These are phyloP conservation scores for Kuraishia capsulata DNA, from an alignment of 805 yeast genomes.

Conservation along the genomic window DNA sequence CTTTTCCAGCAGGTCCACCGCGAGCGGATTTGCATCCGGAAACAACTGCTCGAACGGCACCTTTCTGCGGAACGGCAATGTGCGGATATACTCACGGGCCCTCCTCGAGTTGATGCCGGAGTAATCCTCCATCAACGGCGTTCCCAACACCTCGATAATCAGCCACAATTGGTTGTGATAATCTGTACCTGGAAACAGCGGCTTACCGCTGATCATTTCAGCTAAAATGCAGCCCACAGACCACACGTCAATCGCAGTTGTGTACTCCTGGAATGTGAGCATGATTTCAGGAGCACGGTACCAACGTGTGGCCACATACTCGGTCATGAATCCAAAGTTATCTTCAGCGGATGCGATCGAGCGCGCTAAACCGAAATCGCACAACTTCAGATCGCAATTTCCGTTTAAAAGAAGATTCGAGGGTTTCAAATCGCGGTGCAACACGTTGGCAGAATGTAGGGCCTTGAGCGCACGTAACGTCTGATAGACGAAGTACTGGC, in stretches of 20 bases:
- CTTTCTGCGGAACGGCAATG: slow-evolving; percentile 64
- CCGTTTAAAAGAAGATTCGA: slow-evolving; percentile 78
- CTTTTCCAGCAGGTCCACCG: slow-evolving; percentile 57
- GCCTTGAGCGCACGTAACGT: slow-evolving; percentile 85
- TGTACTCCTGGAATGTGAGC: slow-evolving; percentile 88
- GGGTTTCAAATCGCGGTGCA: slow-evolving; percentile 91
- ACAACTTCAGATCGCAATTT: slow-evolving; percentile 87
- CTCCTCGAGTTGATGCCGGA: slow-evolving; percentile 66
- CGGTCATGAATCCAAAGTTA: slow-evolving; percentile 82
- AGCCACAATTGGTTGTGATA: slow-evolving; percentile 85
- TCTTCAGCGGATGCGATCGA: slow-evolving; percentile 53
- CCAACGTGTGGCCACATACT: slow-evolving; percentile 97
- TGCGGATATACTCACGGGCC: slow-evolving; percentile 80
- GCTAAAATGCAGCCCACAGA: slow-evolving; percentile 94
- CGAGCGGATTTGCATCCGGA: slow-evolving; percentile 51
- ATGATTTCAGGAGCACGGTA: slow-evolving; percentile 96
- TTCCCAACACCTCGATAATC: slow-evolving; percentile 78
- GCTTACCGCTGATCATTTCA: slow-evolving; percentile 78
- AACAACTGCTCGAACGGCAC: slow-evolving; percentile 44
- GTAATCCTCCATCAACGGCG: slow-evolving; percentile 77
- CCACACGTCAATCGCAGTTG: slow-evolving; percentile 95
- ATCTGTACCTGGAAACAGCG: slow-evolving; percentile 90
- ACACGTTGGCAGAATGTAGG: slow-evolving; percentile 86
- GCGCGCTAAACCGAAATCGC: slow-evolving; percentile 90
- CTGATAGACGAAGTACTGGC: slow-evolving; percentile 89